phyloP scores from a whole-genome alignment of 2,329 filamentous ascomycete genomes.

The Botrytis elliptica region DNA sequence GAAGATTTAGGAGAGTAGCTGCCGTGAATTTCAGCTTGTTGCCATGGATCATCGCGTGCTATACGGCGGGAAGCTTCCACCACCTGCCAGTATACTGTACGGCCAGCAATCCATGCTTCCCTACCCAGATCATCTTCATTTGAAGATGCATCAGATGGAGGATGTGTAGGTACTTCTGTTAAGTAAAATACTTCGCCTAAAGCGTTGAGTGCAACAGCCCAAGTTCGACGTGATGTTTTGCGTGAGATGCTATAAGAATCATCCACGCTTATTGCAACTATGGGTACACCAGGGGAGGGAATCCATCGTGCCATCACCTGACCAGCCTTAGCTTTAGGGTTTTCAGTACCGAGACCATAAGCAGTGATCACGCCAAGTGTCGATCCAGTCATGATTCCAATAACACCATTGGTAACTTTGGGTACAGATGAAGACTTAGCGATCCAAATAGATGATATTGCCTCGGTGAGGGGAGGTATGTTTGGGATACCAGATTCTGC shows the following conservation, averaged over 20 bases:
- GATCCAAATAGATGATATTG: constrained; percentile 81
- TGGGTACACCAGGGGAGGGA: constrained; percentile 87
- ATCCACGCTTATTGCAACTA: constrained; percentile 79
- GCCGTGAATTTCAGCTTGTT: constrained; percentile 64
- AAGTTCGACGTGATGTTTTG: constrained; percentile 68
- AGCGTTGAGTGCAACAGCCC: constrained; percentile 92
- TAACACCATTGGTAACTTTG: constrained; percentile 68
- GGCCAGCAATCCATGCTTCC: constrained; percentile 76
- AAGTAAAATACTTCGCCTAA: constrained; percentile 89
- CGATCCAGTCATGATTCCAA: constrained; percentile 81
- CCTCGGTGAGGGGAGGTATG: constrained; percentile 66
- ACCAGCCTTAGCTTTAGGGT: constrained; percentile 62
- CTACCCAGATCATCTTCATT: constrained; percentile 57
- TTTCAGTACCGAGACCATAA: constrained; percentile 64
- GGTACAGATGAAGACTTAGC: constrained; percentile 76
- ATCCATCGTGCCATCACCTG: constrained; percentile 88
- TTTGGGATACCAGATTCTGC: constrained; percentile 73
- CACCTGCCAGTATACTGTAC: constrained; percentile 77
- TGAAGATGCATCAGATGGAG: constrained; percentile 46
- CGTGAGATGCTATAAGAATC: constrained; percentile 75
- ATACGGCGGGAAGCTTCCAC: constrained; percentile 73
- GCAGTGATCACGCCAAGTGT: constrained; percentile 79
- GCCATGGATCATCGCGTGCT: constrained; percentile 70
- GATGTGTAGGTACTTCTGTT: constrained; percentile 62
- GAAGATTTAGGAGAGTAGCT: constrained; percentile 81